phyloP scores from a whole-genome alignment of 2,329 filamentous ascomycete species.

The Gyromitra esculenta region DNA sequence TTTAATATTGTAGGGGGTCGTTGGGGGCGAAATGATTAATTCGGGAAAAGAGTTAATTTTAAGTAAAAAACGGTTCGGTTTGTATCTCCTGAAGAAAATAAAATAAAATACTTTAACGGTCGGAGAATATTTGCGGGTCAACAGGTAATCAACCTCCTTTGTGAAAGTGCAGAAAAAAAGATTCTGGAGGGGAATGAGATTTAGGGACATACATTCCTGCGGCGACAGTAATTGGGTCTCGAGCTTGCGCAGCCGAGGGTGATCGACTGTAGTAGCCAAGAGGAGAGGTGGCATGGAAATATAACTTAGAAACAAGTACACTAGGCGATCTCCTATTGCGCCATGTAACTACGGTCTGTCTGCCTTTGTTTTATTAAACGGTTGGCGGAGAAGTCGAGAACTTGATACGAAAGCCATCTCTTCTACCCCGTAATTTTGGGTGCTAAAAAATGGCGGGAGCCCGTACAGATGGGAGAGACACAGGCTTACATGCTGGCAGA shows the following conservation, averaged over 20 bases:
- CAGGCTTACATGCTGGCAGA: neutral
- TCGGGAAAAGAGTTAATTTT: too few species aligned
- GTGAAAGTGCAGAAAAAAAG: constrained; percentile 10
- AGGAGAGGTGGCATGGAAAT: neutral
- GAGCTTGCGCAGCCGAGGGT: constrained; percentile 2
- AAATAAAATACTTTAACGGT: neutral
- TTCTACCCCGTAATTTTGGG: constrained; percentile 4
- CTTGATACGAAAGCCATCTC: constrained; percentile 23
- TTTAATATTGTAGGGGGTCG: neutral
- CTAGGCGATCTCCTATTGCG: constrained; percentile 5
- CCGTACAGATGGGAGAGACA: neutral
- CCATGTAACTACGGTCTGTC: constrained; percentile 6
- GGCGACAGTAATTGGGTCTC: neutral
- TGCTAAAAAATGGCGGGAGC: neutral
- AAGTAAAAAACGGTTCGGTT: neutral
- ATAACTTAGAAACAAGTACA: constrained; percentile 17
- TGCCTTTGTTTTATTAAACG: constrained; percentile 15
- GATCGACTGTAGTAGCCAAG: neutral
- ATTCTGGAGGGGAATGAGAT: neutral
- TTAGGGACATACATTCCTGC: neutral
- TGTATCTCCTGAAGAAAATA: neutral
- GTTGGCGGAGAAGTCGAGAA: constrained; percentile 3
- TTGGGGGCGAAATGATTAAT: neutral
- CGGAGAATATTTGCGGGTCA: neutral
- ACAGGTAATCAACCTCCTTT: neutral